Base-by-base conservation (phyloP, 257 asterid species). In the Eucommia ulmoides region DNA sequence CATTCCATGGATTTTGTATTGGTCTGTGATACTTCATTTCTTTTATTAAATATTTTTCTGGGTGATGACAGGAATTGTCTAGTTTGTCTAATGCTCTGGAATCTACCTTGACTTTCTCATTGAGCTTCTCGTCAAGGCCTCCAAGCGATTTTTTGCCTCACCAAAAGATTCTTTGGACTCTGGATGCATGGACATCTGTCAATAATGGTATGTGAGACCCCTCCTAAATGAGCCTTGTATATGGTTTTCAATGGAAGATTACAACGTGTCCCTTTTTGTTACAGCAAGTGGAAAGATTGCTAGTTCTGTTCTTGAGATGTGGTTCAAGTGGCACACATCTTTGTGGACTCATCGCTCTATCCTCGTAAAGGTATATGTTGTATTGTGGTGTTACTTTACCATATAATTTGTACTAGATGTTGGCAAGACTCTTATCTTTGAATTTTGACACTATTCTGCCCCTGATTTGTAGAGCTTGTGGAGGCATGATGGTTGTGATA, bases 271-370 rank as follows among this genome's bases (percentile, higher is more conserved):
- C 33, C 52, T 46, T 64, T 59, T 24, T 56, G 55, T 67, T 62
- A 64, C 78, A 63, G 92, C 35, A 18, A 71, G 50, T 56, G 69
- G 67, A 60, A 75, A 73, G 60, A 33, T 91, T 53, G 67, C 93
- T 49, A 68, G 80, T 70, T 79, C 64, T 64, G 65, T 67, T 54
- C 66, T 77, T 57, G 96, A 84, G 60, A 71, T 91, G 92, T 91
- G 98, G 98, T 72, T 68, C 63, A 70, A 74, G 55, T 91, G 98
- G 98, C 98, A 86, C 62, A 59, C 67, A 69, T 62, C 74, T 59
- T 72, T 86, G 60, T 91, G 98, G 98, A 74, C 61, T 23, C 56
- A 52, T 52, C 67, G 73, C 54, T 81, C 84, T 73, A 33, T 65
- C 58, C 69, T 63, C 24, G 48, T 55, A 2, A 74, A 76, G 88